Evolutionary conservation across 1,139 yeast genomes (phyloP).

Genomic region (Blastobotrys persicus): DNA sequence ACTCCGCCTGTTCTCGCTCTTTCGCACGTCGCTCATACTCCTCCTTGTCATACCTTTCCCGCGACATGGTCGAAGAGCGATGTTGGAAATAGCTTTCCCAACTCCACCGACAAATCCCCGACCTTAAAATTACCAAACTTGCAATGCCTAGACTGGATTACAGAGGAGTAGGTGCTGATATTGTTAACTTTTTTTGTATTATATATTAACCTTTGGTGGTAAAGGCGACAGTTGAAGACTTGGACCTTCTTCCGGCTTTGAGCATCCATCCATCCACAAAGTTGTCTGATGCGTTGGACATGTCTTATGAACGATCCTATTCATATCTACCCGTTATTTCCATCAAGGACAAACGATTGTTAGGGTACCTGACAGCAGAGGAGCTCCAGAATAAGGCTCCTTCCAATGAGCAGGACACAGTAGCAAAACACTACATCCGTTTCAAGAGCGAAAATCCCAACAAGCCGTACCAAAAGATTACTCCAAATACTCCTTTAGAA

Average conservation of each 20-base stretch:
- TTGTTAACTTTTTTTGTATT: background rate
- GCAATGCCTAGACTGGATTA: conserved; percentile 14
- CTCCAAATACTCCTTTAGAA: conserved; percentile 60
- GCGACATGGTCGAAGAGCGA: background rate
- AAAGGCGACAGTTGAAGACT: conserved; percentile 58
- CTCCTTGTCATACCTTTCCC: conserved; percentile 1
- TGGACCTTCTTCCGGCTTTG: conserved; percentile 60
- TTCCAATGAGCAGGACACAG: conserved; percentile 43
- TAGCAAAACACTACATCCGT: conserved; percentile 33
- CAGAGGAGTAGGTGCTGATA: conserved; percentile 28
- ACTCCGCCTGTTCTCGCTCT: background rate
- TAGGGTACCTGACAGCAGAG: conserved; percentile 58
- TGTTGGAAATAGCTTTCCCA: no score
- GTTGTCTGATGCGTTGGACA: conserved; percentile 46
- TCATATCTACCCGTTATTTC: conserved; percentile 59
- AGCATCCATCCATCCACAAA: conserved; percentile 54
- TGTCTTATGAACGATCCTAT: conserved; percentile 56
- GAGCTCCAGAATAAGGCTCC: conserved; percentile 40
- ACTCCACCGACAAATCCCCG: no score
- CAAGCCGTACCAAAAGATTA: conserved; percentile 42
- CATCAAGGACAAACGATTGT: conserved; percentile 47
- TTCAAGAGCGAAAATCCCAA: conserved; percentile 24
- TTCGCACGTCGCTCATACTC: conserved; percentile 24
- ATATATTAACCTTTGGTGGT: conserved; percentile 1
- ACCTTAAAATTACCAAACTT: background rate